A percentile compares a stretch with the other conserved stretches of the same genome.
Evolutionary conservation across 1,139 yeast species (phyloP).

Genomic region (Scheffersomyces lignicola): DNA sequence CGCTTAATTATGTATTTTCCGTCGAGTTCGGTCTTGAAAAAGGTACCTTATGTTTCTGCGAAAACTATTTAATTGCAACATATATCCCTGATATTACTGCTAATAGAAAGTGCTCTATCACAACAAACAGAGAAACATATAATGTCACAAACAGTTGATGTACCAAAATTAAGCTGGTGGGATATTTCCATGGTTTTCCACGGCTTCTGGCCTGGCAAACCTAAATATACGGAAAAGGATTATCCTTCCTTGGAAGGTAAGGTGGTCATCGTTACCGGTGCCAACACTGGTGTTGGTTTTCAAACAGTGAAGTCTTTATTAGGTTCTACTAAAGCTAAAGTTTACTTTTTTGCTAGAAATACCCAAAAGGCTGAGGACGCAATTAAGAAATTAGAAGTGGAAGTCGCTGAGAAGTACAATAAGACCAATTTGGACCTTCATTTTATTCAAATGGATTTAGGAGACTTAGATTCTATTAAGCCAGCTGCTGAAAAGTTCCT

Average conservation of each 20-base stretch:
- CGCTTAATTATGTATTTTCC: too few species aligned
- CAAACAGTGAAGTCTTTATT: slow-evolving; percentile 38
- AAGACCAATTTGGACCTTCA: slow-evolving; percentile 14
- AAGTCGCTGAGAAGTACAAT: slow-evolving; percentile 15
- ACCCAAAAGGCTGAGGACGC: slow-evolving; percentile 23
- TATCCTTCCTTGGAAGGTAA: slow-evolving; percentile 18
- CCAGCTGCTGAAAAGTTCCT: slow-evolving; percentile 37
- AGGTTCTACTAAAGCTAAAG: slow-evolving; percentile 37
- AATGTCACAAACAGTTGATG: too few species aligned
- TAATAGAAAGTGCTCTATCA: too few species aligned
- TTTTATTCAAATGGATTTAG: slow-evolving; percentile 36
- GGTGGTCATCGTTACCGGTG: slow-evolving; percentile 23
- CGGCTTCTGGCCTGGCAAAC: slow-evolving; percentile 13
- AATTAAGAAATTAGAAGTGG: slow-evolving; percentile 23
- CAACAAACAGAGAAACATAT: too few species aligned
- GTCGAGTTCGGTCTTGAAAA: too few species aligned
- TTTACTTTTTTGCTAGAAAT: slow-evolving; percentile 20
- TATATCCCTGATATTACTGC: too few species aligned
- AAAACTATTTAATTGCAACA: too few species aligned
- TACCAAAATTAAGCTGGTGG: background rate
- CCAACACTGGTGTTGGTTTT: slow-evolving; percentile 22
- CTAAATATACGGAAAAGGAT: slow-evolving; percentile 13
- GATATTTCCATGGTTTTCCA: slow-evolving; percentile 6
- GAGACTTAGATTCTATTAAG: slow-evolving; percentile 44
- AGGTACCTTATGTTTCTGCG: too few species aligned